Evolutionary conservation across 805 yeast genomes (phyloP), one percentile per base, ranked within the genome.

Genomic region (Yarrowia phangngaensis): DNA sequence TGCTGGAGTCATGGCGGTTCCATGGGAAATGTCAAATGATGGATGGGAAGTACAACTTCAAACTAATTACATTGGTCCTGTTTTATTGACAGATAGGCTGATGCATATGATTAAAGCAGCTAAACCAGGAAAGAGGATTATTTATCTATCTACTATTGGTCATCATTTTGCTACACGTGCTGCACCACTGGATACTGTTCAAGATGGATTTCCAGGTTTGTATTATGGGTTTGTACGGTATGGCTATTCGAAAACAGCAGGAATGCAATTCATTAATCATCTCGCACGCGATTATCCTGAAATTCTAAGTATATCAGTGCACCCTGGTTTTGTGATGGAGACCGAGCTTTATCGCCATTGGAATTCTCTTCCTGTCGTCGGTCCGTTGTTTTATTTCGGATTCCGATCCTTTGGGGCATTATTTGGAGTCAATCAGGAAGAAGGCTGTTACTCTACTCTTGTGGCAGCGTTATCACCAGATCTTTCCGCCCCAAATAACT

Each of bases 261-360:
- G 84, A 0, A 84, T 85, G 33, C 95, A 86, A 56, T 75, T 79
- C 58, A 74, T 79, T 58, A 78, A 78, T 56, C 70, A 79, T 62
- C 64, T 86, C 16, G 76, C 90, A 0, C 67, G 76, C 27, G 72
- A 79, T 52, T 73, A 84, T 60, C 92, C 94, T 0, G 71, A 77
- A 14, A 70, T 85, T 8, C 62, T 80, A 28, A 78, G 80, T 51
- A 63, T 77, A 27, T 72, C 86, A 2, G 84, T 84, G 3, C 89
- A 85, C 58, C 95, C 95, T 0, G 95, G 95, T 0, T 73, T 84
- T 55, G 85, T 84, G n/a, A 80, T 86, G 84, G 79, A 80, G 57
- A 80, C 95, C 2, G 81, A 82, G 55, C 63, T 82, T 36, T 83
- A 82, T 60, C 70, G 82, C 35, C 84, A 82, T 60, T 82, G 88